These are phyloP conservation scores for Arabidopsis lyrata DNA, from an alignment of 441 rosid species.

Conservation along the genomic window DNA sequence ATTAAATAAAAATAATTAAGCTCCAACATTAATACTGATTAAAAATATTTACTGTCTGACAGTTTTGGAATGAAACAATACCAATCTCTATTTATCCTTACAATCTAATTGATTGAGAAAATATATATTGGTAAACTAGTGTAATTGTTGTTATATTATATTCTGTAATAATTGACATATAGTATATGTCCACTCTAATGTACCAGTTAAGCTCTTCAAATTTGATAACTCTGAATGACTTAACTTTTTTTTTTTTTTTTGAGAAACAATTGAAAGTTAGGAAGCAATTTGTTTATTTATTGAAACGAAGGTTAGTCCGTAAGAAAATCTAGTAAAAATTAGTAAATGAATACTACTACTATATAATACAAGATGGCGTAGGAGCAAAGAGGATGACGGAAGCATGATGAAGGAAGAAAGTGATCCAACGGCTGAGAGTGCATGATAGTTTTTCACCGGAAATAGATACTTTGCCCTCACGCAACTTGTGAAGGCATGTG, in stretches of 20 bases:
- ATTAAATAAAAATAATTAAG: too few relatives aligned
- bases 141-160: not conserved
- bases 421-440: conserved; percentile 35
- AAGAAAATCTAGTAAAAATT: not conserved
- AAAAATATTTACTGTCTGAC: conserved; percentile 26
- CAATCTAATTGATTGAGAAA: not conserved
- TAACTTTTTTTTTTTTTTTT: too few relatives aligned
- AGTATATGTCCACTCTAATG: not conserved
- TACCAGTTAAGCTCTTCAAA: not conserved
- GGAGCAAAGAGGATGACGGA: conserved; percentile 25
- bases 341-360: not conserved
- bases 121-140: too few relatives aligned
- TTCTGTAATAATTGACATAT: not conserved
- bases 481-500: conserved; percentile 44
- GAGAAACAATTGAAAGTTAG: not conserved
- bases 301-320: not conserved
- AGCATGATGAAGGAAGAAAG: conserved; percentile 20
- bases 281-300: not conserved
- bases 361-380: conserved; percentile 5
- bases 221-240: not conserved
- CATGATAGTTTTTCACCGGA: not conserved
- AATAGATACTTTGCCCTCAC: conserved; percentile 37
- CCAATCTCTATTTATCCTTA: conserved; percentile 7
- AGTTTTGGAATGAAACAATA: conserved; percentile 33
- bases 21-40: not conserved